phyloP scores from a whole-genome alignment of 176 grass and related monocot genomes.

The Bothriochloa decipiens region DNA sequence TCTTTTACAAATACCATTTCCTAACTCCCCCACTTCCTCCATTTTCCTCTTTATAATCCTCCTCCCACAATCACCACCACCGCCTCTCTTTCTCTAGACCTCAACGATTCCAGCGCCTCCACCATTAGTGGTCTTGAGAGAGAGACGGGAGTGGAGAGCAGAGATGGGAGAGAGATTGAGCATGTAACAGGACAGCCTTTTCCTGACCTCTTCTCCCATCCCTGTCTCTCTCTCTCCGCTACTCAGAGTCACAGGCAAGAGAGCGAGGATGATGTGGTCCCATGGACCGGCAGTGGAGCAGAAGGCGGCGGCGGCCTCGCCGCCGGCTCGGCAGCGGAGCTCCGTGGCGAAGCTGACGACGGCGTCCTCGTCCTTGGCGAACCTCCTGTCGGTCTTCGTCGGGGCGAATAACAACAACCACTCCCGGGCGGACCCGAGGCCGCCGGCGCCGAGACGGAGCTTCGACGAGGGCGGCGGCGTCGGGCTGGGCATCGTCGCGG shows the following conservation, averaged over 20 bases:
- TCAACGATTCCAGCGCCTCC: constrained; percentile 7
- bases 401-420: neutral
- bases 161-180: constrained; percentile 30
- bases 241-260: neutral
- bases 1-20: neutral
- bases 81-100: constrained; percentile 8
- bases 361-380: constrained; percentile 42
- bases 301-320: neutral
- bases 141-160: neutral
- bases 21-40: constrained; percentile 20
- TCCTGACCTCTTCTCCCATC: constrained; percentile 13
- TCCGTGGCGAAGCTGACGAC: constrained; percentile 22
- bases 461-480: constrained; percentile 34
- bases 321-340: constrained; percentile 4
- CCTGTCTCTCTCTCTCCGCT: neutral
- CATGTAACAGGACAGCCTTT: neutral
- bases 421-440: constrained; percentile 9
- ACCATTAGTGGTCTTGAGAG: constrained; percentile 1
- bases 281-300: constrained; percentile 34
- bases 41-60: constrained; percentile 36
- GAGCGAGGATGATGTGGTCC: constrained; percentile 24
- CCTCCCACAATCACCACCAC: constrained; percentile 28
- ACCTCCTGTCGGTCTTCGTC: constrained; percentile 50
- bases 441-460: constrained; percentile 41
- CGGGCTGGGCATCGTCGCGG: constrained; percentile 59